phyloP scores from a whole-genome alignment of 352 stramenopile genomes.

The Pythium plurisporium region DNA sequence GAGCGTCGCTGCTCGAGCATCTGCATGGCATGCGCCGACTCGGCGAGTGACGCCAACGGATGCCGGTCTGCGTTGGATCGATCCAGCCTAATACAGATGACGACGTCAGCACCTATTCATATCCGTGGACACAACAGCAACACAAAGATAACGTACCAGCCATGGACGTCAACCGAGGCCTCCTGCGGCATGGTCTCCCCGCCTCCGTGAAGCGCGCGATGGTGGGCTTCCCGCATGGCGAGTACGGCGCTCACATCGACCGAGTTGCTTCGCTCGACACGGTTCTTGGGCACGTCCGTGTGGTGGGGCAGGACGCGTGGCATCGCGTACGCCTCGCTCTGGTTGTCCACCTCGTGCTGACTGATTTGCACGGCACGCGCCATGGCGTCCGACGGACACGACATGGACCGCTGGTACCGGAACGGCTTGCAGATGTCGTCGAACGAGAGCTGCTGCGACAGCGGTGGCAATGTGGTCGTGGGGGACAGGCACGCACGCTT shows the following conservation, averaged over 20 bases:
- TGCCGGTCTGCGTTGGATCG: slow-evolving; percentile 13
- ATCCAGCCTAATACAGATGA: slow-evolving; percentile 7
- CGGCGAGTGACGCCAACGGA: slow-evolving; percentile 46
- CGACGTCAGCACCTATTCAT: no score
- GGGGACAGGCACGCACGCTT: slow-evolving; percentile 20
- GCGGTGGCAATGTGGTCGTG: slow-evolving; percentile 22
- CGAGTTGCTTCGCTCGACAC: slow-evolving; percentile 59
- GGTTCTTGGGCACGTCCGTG: slow-evolving; percentile 27
- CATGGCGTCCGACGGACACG: slow-evolving; percentile 72
- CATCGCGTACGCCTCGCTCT: neutral
- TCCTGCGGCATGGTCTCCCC: slow-evolving; percentile 16
- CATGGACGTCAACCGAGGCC: slow-evolving; percentile 35
- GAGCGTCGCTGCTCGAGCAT: slow-evolving; percentile 34
- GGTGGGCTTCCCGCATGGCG: slow-evolving; percentile 22
- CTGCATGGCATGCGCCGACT: slow-evolving; percentile 56
- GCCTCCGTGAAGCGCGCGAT: slow-evolving; percentile 20
- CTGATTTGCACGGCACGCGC: slow-evolving; percentile 3
- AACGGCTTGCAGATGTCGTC: slow-evolving; percentile 56
- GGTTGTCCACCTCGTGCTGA: neutral
- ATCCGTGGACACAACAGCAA: no score
- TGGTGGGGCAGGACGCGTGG: slow-evolving; percentile 20
- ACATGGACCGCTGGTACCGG: slow-evolving; percentile 58
- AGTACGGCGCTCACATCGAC: slow-evolving; percentile 38
- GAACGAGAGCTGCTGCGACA: slow-evolving; percentile 19
- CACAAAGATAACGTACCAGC: slow-evolving; percentile 26